Conservation (phyloP, 2,329 filamentous ascomycete genomes). For the Fusarium scirpi region DNA sequence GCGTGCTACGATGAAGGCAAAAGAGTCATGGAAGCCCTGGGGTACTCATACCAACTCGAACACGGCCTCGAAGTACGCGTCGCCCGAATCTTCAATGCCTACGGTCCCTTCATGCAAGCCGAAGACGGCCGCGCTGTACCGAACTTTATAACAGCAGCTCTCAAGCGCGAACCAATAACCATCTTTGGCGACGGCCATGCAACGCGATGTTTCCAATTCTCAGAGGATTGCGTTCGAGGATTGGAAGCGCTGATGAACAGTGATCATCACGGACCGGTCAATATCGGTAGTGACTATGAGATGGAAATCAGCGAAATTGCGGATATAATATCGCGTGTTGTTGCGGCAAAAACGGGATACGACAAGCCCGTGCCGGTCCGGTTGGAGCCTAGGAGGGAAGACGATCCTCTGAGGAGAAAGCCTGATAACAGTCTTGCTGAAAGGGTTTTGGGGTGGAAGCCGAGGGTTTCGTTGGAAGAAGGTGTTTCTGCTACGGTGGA, state of each 20-base stretch:
- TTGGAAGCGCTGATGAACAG: constrained; percentile 38
- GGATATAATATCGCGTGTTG: constrained; percentile 22
- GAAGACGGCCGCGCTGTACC: constrained; percentile 34
- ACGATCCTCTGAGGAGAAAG: constrained; percentile 32
- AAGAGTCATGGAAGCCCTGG: constrained; percentile 53
- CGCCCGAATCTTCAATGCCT: constrained; percentile 40
- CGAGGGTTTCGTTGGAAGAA: constrained; percentile 21
- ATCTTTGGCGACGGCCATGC: constrained; percentile 38
- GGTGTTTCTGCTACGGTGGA: constrained; percentile 32
- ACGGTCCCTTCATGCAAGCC: constrained; percentile 29
- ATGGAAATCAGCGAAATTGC: constrained; percentile 34
- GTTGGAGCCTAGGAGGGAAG: constrained; percentile 29
- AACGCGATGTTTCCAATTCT: constrained; percentile 34
- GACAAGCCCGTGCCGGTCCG: constrained; percentile 12
- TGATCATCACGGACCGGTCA: constrained; percentile 26
- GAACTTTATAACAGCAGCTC: constrained; percentile 38
- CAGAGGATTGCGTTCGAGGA: constrained; percentile 22
- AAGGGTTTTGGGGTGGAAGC: constrained; percentile 26
- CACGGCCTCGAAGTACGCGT: constrained; percentile 42
- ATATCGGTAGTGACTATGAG: constrained; percentile 37
- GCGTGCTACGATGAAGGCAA: constrained; percentile 59
- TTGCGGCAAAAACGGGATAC: constrained; percentile 24
- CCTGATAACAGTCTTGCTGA: constrained; percentile 32
- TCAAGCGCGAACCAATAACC: constrained; percentile 28
- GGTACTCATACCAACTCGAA: constrained; percentile 45